A percentile compares a stretch with the other conserved stretches of the same genome.
These are phyloP conservation scores for Cutaneotrichosporon dermatis DNA, from an alignment of 1,284 basidiomycete genomes.

Conservation along the genomic window DNA sequence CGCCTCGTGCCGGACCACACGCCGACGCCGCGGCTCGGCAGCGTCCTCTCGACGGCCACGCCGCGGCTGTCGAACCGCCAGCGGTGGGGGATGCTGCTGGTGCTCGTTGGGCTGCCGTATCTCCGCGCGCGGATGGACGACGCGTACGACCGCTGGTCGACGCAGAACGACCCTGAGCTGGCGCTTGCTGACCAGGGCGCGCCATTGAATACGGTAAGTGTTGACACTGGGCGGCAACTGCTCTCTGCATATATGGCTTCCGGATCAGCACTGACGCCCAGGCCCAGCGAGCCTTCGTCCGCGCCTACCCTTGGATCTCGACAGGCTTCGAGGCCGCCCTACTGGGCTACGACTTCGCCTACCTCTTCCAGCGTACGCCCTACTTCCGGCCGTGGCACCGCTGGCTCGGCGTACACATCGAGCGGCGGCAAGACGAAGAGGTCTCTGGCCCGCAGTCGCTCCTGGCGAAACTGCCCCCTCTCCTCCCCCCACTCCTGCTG, in stretches of 20 bases:
- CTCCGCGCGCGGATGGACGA: conserved; percentile 82
- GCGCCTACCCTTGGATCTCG: conserved; percentile 76
- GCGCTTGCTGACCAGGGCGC: conserved; percentile 12
- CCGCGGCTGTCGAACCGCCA: conserved; percentile 33
- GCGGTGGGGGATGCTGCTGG: conserved; percentile 62
- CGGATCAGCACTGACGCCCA: not conserved
- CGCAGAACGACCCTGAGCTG: conserved; percentile 20
- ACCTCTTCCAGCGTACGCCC: conserved; percentile 81
- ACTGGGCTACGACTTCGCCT: conserved; percentile 77
- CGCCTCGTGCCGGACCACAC: conserved; percentile 23
- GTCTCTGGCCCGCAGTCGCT: not conserved
- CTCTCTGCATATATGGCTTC: too few species aligned
- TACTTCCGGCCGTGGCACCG: conserved; percentile 89
- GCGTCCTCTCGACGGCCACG: conserved; percentile 3
- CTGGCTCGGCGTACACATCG: conserved; percentile 69
- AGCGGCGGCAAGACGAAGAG: conserved; percentile 27
- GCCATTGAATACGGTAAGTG: conserved; percentile 30
- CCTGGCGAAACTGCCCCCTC: conserved; percentile 29
- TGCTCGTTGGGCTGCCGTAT: conserved; percentile 85
- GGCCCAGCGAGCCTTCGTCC: conserved; percentile 55
- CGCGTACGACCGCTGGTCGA: conserved; percentile 71
- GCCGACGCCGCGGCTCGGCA: conserved; percentile 31
- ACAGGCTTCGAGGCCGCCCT: conserved; percentile 73
- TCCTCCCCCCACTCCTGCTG: conserved; percentile 86
- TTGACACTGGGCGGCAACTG: too few species aligned